Evolutionary conservation across 331 rosid species (phyloP), one percentile per base, ranked within the genome.

Genomic region (Rhamnella rubrinervis): DNA sequence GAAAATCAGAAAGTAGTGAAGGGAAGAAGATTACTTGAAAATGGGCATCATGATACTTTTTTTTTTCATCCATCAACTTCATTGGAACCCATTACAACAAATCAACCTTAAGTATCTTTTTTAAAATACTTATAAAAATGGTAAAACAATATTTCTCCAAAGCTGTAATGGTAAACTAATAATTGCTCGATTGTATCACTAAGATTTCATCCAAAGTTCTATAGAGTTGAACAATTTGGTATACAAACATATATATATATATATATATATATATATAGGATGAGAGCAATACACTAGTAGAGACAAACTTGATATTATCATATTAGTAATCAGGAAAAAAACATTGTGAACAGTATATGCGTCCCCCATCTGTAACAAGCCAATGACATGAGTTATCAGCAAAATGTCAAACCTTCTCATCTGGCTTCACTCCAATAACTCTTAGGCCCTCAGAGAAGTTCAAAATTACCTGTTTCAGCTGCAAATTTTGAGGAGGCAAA

Each of bases 321-420:
- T 64, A 65, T 61, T 18, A 19, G n/a, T 11, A 6, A 4, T 59
- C n/a, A 37, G 55, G 70, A 65, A 60, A 60, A 55, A 55, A 60
- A 70, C n/a, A 23, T 44, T 35, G 25, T 47, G 10, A 21, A 61
- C 62, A 52, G 63, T 71, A 61, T 61, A 44, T 35, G n/a, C 79
- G 49, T 75, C 88, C 98, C 98, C 77, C 91, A 85, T 93, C 97
- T 35, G 95, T 88, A 50, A 93, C 82, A 73, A 93, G 95, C 97
- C 97, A 93, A 47, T 95, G 87, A 21, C 89, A 90, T 55, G 97
- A 93, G 75, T 93, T 93, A 74, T 93, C 96, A 58, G 98, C 96
- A 80, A 88, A 93, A 72, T 91, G 92, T 3, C 92, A 89, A 78
- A 93, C 49, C 71, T 93, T 93, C n/a, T 93, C 96, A 71, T 80